Evolutionary conservation across 163 green algal species (phyloP).

Genomic region (Botryococcus braunii): DNA sequence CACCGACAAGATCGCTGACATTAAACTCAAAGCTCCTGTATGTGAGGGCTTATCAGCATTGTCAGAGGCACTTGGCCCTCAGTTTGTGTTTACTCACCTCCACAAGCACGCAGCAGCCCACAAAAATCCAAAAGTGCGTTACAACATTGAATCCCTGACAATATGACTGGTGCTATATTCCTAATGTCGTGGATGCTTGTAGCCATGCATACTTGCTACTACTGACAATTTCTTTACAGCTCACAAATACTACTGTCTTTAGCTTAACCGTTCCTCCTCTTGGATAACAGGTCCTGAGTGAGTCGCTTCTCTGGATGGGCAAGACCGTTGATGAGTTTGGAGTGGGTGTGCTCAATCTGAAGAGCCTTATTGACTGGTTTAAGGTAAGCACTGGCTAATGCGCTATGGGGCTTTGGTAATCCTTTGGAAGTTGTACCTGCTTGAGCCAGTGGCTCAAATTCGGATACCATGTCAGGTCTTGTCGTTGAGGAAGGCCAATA

Average conservation of each 20-base stretch:
- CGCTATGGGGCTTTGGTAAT: too few relatives aligned
- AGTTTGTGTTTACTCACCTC: slow-evolving; percentile 71
- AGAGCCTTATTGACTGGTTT: slow-evolving; percentile 67
- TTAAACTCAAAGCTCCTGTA: slow-evolving; percentile 76
- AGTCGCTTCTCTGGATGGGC: slow-evolving; percentile 77
- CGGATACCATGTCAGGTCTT: too few relatives aligned
- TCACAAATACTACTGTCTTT: not conserved
- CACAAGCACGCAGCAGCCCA: slow-evolving; percentile 68
- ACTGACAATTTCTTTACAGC: too few relatives aligned
- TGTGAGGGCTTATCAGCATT: slow-evolving; percentile 57
- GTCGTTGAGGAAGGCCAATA: too few relatives aligned
- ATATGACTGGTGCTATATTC: too few relatives aligned
- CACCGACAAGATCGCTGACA: slow-evolving; percentile 71
- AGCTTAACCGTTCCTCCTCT: too few relatives aligned
- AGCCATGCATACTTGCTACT: not conserved
- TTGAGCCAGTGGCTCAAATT: too few relatives aligned
- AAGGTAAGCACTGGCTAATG: too few relatives aligned
- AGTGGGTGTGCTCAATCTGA: slow-evolving; percentile 53
- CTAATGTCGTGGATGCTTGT: not conserved
- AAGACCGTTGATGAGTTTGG: slow-evolving; percentile 76
- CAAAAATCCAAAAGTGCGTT: slow-evolving; percentile 88
- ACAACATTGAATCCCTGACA: not conserved
- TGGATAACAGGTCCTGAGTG: slow-evolving; percentile 62
- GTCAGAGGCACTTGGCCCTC: slow-evolving; percentile 69
- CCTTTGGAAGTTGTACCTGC: too few relatives aligned